Percentiles rank a stretch among this genome's conserved stretches.
Conservation (phyloP, 306 rosid species). For the Morella rubra region DNA sequence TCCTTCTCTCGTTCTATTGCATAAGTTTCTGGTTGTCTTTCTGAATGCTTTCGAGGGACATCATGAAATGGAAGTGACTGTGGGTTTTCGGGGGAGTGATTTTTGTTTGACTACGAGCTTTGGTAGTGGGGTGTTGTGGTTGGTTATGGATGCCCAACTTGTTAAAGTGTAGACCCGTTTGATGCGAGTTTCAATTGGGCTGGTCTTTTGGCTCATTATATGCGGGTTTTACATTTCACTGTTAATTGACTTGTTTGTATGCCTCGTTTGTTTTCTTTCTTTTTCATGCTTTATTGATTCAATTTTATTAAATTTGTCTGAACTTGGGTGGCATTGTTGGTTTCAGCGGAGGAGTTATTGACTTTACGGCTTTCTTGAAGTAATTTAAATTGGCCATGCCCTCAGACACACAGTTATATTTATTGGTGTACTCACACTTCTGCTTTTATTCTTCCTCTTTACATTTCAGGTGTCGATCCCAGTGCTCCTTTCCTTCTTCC, state of each 20-base stretch:
- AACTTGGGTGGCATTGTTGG: slow-evolving; percentile 6
- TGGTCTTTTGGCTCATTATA: slow-evolving; percentile 33
- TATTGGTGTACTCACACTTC: too few species aligned
- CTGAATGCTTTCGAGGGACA: slow-evolving; percentile 46
- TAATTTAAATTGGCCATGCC: too few species aligned
- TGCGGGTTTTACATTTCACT: slow-evolving; percentile 44
- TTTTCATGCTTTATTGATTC: slow-evolving; percentile 7
- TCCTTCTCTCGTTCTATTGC: slow-evolving; percentile 27
- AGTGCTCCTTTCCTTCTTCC: too few species aligned
- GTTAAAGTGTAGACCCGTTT: slow-evolving; percentile 50
- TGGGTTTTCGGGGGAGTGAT: slow-evolving; percentile 51
- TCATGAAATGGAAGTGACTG: slow-evolving; percentile 60
- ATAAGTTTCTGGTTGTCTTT: slow-evolving; percentile 52
- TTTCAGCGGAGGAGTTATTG: slow-evolving; percentile 7
- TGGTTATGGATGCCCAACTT: slow-evolving; percentile 49
- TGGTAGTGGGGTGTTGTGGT: slow-evolving; percentile 62
- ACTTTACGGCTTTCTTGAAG: too few species aligned
- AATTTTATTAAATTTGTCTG: neutral
- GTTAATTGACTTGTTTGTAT: slow-evolving; percentile 30
- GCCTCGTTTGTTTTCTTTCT: slow-evolving; percentile 12
- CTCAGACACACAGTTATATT: too few species aligned
- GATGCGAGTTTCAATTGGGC: slow-evolving; percentile 37
- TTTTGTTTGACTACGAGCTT: slow-evolving; percentile 65
- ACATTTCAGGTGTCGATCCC: too few species aligned
- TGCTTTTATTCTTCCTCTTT: too few species aligned